Evolutionary conservation across 2,329 filamentous ascomycete genomes (phyloP).

Genomic region (Aspergillus fumigatus): DNA sequence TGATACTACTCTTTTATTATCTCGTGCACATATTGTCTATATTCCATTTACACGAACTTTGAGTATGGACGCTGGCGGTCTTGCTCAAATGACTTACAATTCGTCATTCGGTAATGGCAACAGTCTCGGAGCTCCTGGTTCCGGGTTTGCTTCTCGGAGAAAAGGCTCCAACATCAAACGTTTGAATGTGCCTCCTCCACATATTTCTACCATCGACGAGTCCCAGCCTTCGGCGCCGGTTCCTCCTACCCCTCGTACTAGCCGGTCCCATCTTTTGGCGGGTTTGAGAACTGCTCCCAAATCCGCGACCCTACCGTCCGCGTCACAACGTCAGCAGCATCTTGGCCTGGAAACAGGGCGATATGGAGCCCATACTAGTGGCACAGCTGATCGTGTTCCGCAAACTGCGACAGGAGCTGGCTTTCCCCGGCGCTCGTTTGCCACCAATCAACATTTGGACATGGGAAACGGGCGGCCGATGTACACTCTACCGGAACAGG

Average conservation of each 20-base stretch:
- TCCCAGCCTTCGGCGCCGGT: constrained; percentile 61
- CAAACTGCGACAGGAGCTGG: constrained; percentile 56
- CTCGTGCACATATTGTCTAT: constrained; percentile 28
- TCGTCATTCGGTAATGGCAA: constrained; percentile 62
- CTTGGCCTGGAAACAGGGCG: constrained; percentile 45
- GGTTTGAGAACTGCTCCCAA: constrained; percentile 92
- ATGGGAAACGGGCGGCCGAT: constrained; percentile 51
- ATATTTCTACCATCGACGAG: constrained; percentile 63
- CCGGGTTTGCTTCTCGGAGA: constrained; percentile 78
- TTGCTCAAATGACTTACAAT: constrained; percentile 97
- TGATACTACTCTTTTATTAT: constrained; percentile 8
- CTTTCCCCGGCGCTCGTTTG: constrained; percentile 45
- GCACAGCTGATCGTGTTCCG: constrained; percentile 47
- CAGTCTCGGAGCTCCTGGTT: constrained; percentile 69
- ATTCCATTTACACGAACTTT: constrained; percentile 22
- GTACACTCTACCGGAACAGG: constrained; percentile 76
- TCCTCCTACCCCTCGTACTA: constrained; percentile 77
- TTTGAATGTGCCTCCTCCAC: constrained; percentile 71
- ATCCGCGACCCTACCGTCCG: constrained; percentile 67
- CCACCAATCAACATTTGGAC: constrained; percentile 26
- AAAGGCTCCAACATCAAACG: constrained; percentile 88
- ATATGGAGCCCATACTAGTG: constrained; percentile 43
- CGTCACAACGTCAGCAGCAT: constrained; percentile 56
- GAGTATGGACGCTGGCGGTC: constrained; percentile 90
- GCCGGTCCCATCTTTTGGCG: constrained; percentile 88